These are phyloP conservation scores for Talaromyces trachyspermus DNA, from an alignment of 495 filamentous ascomycete species.

Conservation along the genomic window DNA sequence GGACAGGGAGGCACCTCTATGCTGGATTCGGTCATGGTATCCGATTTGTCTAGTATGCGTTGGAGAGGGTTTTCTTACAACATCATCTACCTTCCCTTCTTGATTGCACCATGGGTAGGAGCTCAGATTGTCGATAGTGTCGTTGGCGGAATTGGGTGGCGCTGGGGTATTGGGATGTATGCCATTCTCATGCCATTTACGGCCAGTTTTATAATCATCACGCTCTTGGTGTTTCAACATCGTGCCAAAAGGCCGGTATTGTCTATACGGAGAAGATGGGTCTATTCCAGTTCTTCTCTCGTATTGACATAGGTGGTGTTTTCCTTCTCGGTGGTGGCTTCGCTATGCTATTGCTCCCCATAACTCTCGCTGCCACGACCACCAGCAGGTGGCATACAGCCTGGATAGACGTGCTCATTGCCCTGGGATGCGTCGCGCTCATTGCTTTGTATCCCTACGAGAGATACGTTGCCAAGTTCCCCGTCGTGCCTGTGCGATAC, in stretches of 20 bases:
- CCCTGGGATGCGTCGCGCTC: constrained; percentile 26
- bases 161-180: constrained; percentile 46
- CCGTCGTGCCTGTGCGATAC: constrained; percentile 37
- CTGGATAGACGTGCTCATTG: constrained; percentile 37
- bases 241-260: constrained; percentile 29
- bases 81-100: constrained; percentile 38
- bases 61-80: constrained; percentile 40
- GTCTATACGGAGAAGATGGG: constrained; percentile 23
- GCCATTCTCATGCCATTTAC: constrained; percentile 42
- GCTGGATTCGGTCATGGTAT: constrained; percentile 40
- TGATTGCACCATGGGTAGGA: constrained; percentile 37
- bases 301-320: constrained; percentile 37
- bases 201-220: constrained; percentile 38
- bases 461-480: constrained; percentile 32
- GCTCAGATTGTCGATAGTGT: constrained; percentile 40
- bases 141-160: constrained; percentile 39
- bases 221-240: constrained; percentile 34
- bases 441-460: constrained; percentile 36
- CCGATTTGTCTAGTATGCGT: constrained; percentile 38
- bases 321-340: constrained; percentile 33
- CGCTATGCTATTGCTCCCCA: constrained; percentile 27
- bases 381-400: constrained; percentile 33
- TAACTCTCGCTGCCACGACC: constrained; percentile 33
- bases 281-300: constrained; percentile 36
- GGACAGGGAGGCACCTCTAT: constrained; percentile 39